Base-by-base conservation (phyloP, 2,329 filamentous ascomycete species). In the Elsinoe ampelina region DNA sequence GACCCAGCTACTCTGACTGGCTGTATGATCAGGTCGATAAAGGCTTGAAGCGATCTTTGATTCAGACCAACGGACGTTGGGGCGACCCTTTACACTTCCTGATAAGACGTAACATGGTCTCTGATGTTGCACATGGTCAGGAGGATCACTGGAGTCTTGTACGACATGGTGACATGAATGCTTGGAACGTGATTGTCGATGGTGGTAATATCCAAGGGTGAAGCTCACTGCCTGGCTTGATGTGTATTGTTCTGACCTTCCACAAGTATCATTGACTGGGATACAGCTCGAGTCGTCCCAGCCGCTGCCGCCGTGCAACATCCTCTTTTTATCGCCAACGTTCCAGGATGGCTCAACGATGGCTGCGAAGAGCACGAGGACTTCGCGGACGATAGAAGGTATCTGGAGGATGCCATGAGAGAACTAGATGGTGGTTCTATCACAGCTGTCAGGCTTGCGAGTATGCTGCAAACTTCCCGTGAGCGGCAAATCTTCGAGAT, bases 261-360 rank as follows among this genome's bases (percentile, higher is more conserved):
- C 38, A 26, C 26, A 17, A 57, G 54, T 26, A 42, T 54, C 26
- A 34, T 58, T 15, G 42, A 58, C 41, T 55, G 55, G 57, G 57
- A 59, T 54, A 57, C 42, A 15, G 56, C 50, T 10, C 42, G 30
- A n/a, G 26, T 55, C 12, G 55, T 57, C 2, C 55, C 58, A 17
- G 48, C 56, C 30, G 38, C 48, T 38, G 50, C 50, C 13, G 55
- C 56, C 5, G 42, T 59, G 13, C 55, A 59, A 15, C 45, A 54
- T 45, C 58, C 58, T 8, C 48, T 52, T 17, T 59, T 59, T 39
- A 57, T 59, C 36, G 54, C 58, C 20, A 42, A 54, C 30, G 26
- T 59, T 3, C 58, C 55, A 10, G 58, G 58, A 19, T 59, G 42
- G 55, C 39, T 30, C 45, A 54, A 54, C 32, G 55, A 59, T 19